Percentiles rank a stretch among this genome's conserved stretches.
These are phyloP conservation scores for Trichoderma gamsii DNA, from an alignment of 495 filamentous ascomycete genomes.

Conservation along the genomic window DNA sequence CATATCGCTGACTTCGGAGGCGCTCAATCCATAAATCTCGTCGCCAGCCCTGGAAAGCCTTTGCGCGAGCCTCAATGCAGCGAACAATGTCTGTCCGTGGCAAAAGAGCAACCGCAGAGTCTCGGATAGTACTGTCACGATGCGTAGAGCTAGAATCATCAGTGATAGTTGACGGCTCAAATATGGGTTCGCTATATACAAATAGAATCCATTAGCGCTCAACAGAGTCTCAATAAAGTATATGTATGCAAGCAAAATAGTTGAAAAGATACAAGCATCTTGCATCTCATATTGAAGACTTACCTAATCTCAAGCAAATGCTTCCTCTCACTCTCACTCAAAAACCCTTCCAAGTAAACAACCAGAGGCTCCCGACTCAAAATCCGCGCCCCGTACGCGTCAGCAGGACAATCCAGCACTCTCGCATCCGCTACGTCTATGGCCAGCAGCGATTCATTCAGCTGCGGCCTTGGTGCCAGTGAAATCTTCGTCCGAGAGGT, in stretches of 20 bases:
- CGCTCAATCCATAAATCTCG: constrained; percentile 40
- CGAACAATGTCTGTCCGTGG: constrained; percentile 36
- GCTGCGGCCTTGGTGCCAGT: constrained; percentile 28
- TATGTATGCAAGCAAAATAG: neutral
- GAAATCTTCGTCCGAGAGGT: constrained; percentile 14
- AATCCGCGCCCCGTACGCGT: constrained; percentile 36
- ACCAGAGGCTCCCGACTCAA: constrained; percentile 39
- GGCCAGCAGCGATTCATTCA: constrained; percentile 39
- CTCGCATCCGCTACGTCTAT: constrained; percentile 31
- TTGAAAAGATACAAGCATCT: neutral
- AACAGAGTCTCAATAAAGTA: neutral
- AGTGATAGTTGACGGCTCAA: constrained; percentile 39
- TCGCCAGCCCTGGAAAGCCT: constrained; percentile 41
- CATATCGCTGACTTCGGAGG: constrained; percentile 39
- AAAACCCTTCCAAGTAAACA: constrained; percentile 41
- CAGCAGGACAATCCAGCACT: constrained; percentile 25
- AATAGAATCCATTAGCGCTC: neutral
- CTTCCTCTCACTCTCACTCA: constrained; percentile 29
- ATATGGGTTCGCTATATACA: constrained; percentile 33
- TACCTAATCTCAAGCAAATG: constrained; percentile 43
- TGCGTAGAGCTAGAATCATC: constrained; percentile 31
- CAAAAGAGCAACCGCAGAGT: constrained; percentile 44
- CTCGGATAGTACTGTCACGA: constrained; percentile 32
- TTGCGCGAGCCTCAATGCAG: constrained; percentile 39
- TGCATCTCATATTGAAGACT: neutral